Conservation (phyloP, 1,284 basidiomycete species). For the Caloboletus inedulis region DNA sequence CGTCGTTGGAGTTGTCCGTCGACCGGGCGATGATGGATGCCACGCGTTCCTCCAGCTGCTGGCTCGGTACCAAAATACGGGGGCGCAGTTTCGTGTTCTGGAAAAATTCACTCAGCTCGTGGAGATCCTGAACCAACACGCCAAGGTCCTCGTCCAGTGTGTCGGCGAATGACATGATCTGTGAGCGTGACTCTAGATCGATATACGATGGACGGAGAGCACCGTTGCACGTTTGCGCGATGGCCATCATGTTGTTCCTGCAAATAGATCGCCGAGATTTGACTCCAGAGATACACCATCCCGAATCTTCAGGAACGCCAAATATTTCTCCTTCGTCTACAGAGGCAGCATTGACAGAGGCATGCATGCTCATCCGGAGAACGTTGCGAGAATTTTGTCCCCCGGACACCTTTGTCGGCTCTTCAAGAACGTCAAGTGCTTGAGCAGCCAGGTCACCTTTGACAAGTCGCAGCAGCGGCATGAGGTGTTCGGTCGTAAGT, state of each 20-base stretch:
- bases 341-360: constrained; percentile 42
- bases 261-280: constrained; percentile 62
- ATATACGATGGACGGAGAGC: constrained; percentile 72
- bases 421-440: constrained; percentile 89
- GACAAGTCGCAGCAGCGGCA: constrained; percentile 85
- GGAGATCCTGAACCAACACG: constrained; percentile 81
- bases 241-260: constrained; percentile 74
- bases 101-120: constrained; percentile 86
- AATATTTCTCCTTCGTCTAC: constrained; percentile 70
- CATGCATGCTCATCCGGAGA: constrained; percentile 82
- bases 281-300: constrained; percentile 79
- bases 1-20: constrained; percentile 48
- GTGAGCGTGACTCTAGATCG: constrained; percentile 60
- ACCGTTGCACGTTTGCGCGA: constrained; percentile 80
- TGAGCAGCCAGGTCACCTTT: constrained; percentile 82
- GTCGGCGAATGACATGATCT: constrained; percentile 33
- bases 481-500: constrained; percentile 82
- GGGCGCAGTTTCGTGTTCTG: constrained; percentile 45
- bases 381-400: constrained; percentile 80
- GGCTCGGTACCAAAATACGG: constrained; percentile 43
- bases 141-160: constrained; percentile 67
- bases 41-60: constrained; percentile 69
- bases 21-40: constrained; percentile 79
- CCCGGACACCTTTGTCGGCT: constrained; percentile 76
- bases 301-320: constrained; percentile 75